Evolutionary conservation across 495 filamentous ascomycete species (phyloP), one percentile per base, ranked within the genome.

Genomic region (Glonium stellatum): DNA sequence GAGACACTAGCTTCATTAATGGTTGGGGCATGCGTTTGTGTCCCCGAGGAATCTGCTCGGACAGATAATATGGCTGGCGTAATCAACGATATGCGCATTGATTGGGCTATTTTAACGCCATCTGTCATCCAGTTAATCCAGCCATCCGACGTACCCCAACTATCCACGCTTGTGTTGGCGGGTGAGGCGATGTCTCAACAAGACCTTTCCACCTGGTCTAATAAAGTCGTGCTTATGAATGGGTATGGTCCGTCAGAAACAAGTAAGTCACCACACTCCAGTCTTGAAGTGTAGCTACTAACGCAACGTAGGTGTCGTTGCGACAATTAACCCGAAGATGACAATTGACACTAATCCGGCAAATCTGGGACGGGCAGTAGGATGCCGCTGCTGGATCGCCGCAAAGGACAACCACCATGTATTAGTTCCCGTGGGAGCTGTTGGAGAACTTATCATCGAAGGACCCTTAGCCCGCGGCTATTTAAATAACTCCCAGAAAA

Each of bases 191-290:
- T 25, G 6, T 10, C n/a, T 1, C 4, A 5, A 15, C 12, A 31
- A 4, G 58, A 64, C 37, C 52, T 53, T 21, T 27, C 47, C 13
- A 37, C 11, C 0, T 67, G 65, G 65, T 22, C 54, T 1, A 35
- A 55, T n/a, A n/a, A n/a, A n/a, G n/a, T n/a, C n/a, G n/a, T 44
- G 51, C 56, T 15, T 55, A 49, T 69, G 31, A 71, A 71, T 42
- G 67, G 46, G 5, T 78, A 77, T 57, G 76, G 76, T 0, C 74
- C 73, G 1, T 62, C 70, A 0, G 76, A 78, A 44, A n/a, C n/a
- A n/a, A n/a, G n/a, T n/a, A n/a, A n/a, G n/a, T n/a, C n/a, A n/a
- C n/a, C n/a, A n/a, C n/a, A n/a, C n/a, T n/a, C n/a, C n/a, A n/a
- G n/a, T n/a, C n/a, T n/a, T 59, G 54, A 27, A 59, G 44, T 23